These are phyloP conservation scores for Kodamaea sagamina DNA, from an alignment of 805 yeast species.

Conservation along the genomic window DNA sequence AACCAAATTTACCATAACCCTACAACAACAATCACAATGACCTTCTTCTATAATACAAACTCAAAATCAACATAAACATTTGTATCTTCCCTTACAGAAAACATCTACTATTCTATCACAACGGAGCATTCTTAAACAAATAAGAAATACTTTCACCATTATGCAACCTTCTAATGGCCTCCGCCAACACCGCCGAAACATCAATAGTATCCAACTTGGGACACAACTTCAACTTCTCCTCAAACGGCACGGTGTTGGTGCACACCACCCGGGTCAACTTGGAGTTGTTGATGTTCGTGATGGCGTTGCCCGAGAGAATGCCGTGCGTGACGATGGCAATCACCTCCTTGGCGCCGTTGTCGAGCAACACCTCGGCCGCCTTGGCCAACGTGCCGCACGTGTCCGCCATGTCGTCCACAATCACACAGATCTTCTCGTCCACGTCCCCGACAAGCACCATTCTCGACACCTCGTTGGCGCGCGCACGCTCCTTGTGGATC, in stretches of 20 bases:
- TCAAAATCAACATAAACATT: too few species aligned
- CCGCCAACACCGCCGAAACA: slow-evolving; percentile 73
- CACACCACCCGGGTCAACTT: slow-evolving; percentile 70
- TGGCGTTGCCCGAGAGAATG: slow-evolving; percentile 72
- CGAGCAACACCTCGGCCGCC: slow-evolving; percentile 74
- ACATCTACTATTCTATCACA: too few species aligned
- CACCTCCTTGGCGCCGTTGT: slow-evolving; percentile 68
- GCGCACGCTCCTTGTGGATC: slow-evolving; percentile 81
- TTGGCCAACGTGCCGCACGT: slow-evolving; percentile 85
- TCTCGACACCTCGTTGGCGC: slow-evolving; percentile 79
- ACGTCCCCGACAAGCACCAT: slow-evolving; percentile 90
- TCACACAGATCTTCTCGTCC: slow-evolving; percentile 67
- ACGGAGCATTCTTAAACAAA: slow-evolving; percentile 69
- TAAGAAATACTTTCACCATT: slow-evolving; percentile 85
- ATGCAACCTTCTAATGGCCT: slow-evolving; percentile 80
- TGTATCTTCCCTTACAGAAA: too few species aligned
- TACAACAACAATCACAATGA: too few species aligned
- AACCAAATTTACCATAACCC: too few species aligned
- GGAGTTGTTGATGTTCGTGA: slow-evolving; percentile 67
- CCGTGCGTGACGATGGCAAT: slow-evolving; percentile 86
- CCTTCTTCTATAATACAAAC: too few species aligned
- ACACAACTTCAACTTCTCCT: slow-evolving; percentile 57
- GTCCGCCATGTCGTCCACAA: slow-evolving; percentile 89
- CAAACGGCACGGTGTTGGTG: slow-evolving; percentile 79
- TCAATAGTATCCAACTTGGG: slow-evolving; percentile 69